Evolutionary conservation across 2,329 filamentous ascomycete species (phyloP), one percentile per base, ranked within the genome.

Genomic region (Stachybotrys chlorohalonatus): DNA sequence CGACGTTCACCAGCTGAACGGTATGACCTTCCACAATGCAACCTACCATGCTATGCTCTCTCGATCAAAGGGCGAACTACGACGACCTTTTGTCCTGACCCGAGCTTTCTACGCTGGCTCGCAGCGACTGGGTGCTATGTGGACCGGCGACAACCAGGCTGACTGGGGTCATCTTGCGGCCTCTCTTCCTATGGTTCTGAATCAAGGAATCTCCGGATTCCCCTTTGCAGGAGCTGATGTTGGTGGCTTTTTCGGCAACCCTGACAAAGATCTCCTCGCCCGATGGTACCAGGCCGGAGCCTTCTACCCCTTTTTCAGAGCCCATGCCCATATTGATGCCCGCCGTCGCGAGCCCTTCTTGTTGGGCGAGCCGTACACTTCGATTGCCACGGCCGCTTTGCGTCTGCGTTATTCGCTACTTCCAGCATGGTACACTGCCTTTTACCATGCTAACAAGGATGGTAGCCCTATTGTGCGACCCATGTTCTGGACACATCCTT

Each of bases 221-320:
- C 94, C 94, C 11, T 97, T 97, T 66, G 85, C 90, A 1, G 94
- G 94, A 54, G 94, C 94, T 53, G 94, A 99, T 73, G 92, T 99
- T 52, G 94, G 92, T 55, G 94, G 94, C 31, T 99, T 99, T 80
- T 99, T 99, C 64, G 93, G 94, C 54, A 96, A 99, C 72, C 94
- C 94, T 0, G 89, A 89, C 63, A 92, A 92, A 66, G 93, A 99
- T 57, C 82, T 99, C 24, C 80, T 95, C 62, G 89, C 89, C 11
- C 85, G 94, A 46, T 99, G 94, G 94, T 99, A 96, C 73, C 94
- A 99, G 72, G 85, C 92, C 39, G 94, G 94, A 58, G 89, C 90
- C 54, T 99, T 95, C 78, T 97, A 97, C 70, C 94, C 94, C 7
- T 99, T 97, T 77, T 95, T 97, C 87, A 89, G 94, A 58, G 94